A percentile compares a stretch with the other conserved stretches of the same genome.
These are phyloP conservation scores for Fomitopsis serialis DNA, from an alignment of 768 basidiomycete species.

Conservation along the genomic window DNA sequence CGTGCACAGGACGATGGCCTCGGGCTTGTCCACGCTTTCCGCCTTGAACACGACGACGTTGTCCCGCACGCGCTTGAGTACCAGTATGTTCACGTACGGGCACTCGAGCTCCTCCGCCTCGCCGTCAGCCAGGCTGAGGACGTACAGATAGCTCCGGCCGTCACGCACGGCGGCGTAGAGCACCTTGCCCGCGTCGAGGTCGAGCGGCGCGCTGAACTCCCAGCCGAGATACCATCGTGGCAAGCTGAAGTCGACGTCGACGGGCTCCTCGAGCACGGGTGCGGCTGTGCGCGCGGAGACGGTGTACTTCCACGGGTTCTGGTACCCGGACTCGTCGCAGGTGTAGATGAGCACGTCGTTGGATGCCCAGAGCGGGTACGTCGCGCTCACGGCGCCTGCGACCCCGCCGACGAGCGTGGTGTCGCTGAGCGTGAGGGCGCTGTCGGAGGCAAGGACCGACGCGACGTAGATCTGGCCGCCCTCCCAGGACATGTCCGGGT, in stretches of 20 bases:
- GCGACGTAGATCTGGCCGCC: constrained; percentile 52
- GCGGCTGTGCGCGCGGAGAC: constrained; percentile 25
- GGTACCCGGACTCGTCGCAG: constrained; percentile 58
- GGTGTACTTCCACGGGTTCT: constrained; percentile 60
- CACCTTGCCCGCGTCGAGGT: constrained; percentile 25
- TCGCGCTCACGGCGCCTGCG: constrained; percentile 42
- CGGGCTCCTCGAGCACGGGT: constrained; percentile 36
- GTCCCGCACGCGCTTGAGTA: constrained; percentile 30
- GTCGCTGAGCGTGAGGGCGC: constrained; percentile 29
- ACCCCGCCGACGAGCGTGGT: constrained; percentile 46
- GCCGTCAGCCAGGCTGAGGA: constrained; percentile 23
- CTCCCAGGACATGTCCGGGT: constrained; percentile 73
- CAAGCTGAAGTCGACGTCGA: constrained; percentile 49
- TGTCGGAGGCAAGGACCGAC: constrained; percentile 28
- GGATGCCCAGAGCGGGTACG: constrained; percentile 55
- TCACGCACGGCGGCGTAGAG: constrained; percentile 28
- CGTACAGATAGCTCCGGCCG: constrained; percentile 31
- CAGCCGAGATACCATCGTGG: constrained; percentile 53
- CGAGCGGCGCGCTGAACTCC: constrained; percentile 42
- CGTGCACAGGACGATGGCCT: constrained; percentile 32
- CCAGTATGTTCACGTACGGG: constrained; percentile 37
- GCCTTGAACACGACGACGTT: constrained; percentile 38
- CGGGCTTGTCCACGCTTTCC: constrained; percentile 33
- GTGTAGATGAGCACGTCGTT: constrained; percentile 57
- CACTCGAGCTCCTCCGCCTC: constrained; percentile 27